Conservation (phyloP, 1,139 yeast genomes). For the Diutina sp. region DNA sequence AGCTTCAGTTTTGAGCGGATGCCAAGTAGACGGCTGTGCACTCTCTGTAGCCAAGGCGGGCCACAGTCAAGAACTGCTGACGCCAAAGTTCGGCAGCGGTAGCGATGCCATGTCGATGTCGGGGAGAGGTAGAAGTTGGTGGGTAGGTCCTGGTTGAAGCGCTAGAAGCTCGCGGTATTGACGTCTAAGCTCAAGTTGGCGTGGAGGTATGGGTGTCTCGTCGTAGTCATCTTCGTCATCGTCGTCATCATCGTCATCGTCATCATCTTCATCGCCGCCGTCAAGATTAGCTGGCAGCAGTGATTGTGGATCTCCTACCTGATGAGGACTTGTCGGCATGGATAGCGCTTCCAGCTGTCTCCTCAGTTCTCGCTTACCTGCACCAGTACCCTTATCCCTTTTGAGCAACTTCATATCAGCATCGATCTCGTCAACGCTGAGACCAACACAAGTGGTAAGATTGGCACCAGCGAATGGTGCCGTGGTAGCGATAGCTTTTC, state of each 20-base stretch:
- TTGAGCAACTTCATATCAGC: not conserved
- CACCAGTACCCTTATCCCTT: not conserved
- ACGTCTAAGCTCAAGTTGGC: not conserved
- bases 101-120: not conserved
- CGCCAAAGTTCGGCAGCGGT: not conserved
- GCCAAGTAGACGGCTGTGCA: not conserved
- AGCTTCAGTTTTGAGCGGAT: no score
- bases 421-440: not conserved
- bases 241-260: not conserved
- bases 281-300: not conserved
- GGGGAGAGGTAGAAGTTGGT: not conserved
- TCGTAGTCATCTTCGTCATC: not conserved
- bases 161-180: not conserved
- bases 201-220: not conserved
- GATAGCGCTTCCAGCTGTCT: not conserved
- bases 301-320: not conserved
- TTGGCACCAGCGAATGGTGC: not conserved
- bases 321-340: not conserved
- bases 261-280: not conserved
- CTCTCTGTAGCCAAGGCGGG: not conserved
- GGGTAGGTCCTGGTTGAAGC: not conserved
- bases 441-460: not conserved
- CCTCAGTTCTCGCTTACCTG: not conserved
- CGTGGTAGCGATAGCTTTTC: not conserved
- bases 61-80: not conserved